Evolutionary conservation across 208 protist species (phyloP).

Genomic region (Acanthamoeba healyi): DNA sequence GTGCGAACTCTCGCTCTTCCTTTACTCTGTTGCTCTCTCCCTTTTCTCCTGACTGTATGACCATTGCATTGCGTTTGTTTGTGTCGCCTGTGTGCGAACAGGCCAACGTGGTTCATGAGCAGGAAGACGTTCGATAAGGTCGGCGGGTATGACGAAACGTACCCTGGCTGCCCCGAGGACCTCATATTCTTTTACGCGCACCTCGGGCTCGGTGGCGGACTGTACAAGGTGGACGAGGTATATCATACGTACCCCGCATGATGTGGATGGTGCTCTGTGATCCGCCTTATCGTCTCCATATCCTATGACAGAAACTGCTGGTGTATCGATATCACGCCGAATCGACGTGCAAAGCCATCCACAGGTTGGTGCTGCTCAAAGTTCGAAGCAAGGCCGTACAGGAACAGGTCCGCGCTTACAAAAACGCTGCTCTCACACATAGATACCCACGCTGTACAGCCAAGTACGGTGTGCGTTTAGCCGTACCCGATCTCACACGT

Average conservation of each 20-base stretch:
- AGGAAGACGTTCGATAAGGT: conserved; percentile 51
- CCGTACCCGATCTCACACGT: too few species aligned
- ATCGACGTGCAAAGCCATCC: conserved; percentile 41
- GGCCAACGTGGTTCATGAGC: conserved; percentile 75
- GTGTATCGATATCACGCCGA: conserved; percentile 37
- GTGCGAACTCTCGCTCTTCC: background rate
- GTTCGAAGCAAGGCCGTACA: conserved; percentile 46
- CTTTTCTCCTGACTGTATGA: background rate
- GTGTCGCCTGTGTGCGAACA: background rate
- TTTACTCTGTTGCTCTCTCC: conserved; percentile 15
- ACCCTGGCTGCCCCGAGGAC: conserved; percentile 27
- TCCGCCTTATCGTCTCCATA: too few species aligned
- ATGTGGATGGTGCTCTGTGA: background rate
- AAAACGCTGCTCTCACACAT: background rate
- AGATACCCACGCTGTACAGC: background rate
- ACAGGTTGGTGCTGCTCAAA: conserved; percentile 47
- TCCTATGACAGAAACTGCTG: background rate
- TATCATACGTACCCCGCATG: background rate
- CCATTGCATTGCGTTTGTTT: too few species aligned
- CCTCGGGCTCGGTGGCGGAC: background rate
- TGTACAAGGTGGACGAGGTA: conserved; percentile 58
- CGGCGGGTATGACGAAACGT: conserved; percentile 44
- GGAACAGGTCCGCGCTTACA: background rate
- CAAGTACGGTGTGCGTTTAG: too few species aligned
- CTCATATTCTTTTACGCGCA: conserved; percentile 70